Evolutionary conservation across 192 early-diverging fungal species (phyloP).

Genomic region (Kappamyces sp.): DNA sequence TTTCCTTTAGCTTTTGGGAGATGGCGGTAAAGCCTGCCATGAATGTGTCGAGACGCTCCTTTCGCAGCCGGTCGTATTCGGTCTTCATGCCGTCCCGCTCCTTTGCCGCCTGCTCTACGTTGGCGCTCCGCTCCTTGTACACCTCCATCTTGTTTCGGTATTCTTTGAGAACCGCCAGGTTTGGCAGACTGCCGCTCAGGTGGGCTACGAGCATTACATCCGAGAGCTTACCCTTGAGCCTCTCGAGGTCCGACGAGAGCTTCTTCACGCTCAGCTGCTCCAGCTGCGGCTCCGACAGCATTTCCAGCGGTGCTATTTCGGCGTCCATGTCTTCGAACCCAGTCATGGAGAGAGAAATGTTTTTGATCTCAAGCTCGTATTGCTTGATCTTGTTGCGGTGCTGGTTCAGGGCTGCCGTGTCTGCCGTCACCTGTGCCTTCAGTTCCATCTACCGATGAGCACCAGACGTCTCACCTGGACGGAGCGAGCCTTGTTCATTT

Average conservation of each 20-base stretch:
- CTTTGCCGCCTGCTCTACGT: conserved; percentile 68
- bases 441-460: conserved; percentile 16
- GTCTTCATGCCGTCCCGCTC: conserved; percentile 70
- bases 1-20: conserved; percentile 94
- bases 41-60: conserved; percentile 80
- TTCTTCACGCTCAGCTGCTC: conserved; percentile 57
- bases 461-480: not conserved
- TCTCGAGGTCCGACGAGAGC: conserved; percentile 65
- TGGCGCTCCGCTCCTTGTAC: conserved; percentile 60
- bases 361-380: conserved; percentile 25
- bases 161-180: conserved; percentile 81
- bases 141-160: conserved; percentile 76
- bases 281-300: conserved; percentile 59
- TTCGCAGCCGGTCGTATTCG: conserved; percentile 69
- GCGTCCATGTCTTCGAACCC: conserved; percentile 32
- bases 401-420: conserved; percentile 11
- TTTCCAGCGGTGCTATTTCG: conserved; percentile 33
- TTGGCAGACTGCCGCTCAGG: conserved; percentile 48
- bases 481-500: conserved; percentile 35
- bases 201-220: conserved; percentile 67
- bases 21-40: conserved; percentile 93
- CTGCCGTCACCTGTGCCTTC: conserved; percentile 20
- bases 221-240: too few relatives aligned
- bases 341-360: conserved; percentile 27
- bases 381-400: conserved; percentile 23